These are phyloP conservation scores for Verticillium zaregamsianum DNA, from an alignment of 2,329 filamentous ascomycete genomes.

Conservation along the genomic window DNA sequence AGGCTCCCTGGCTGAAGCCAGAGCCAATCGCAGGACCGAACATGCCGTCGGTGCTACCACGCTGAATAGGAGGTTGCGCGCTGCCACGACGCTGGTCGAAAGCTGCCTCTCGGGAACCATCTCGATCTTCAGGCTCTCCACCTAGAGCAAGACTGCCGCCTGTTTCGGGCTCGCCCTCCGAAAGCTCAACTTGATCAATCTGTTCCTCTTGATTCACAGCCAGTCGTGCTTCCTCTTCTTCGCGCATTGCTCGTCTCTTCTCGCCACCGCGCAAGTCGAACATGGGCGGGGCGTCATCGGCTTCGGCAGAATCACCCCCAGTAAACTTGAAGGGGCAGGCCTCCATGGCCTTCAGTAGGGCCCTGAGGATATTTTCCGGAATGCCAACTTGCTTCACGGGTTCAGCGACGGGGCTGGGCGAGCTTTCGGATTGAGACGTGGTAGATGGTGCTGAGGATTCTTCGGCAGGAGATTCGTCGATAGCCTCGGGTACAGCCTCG, in stretches of 20 bases:
- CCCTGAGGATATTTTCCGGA: conserved; percentile 22
- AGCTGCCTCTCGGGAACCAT: conserved; percentile 44
- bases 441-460: conserved; percentile 1
- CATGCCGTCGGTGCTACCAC: conserved; percentile 47
- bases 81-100: conserved; percentile 59
- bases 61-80: conserved; percentile 74
- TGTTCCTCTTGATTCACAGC: conserved; percentile 44
- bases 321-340: conserved; percentile 29
- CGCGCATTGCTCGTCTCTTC: conserved; percentile 72
- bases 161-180: conserved; percentile 75
- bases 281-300: conserved; percentile 55
- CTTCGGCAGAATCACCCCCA: not conserved
- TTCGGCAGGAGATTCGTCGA: conserved; percentile 29
- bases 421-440: not conserved
- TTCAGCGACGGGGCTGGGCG: not conserved
- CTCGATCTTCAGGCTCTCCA: conserved; percentile 84
- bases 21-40: conserved; percentile 51
- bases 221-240: conserved; percentile 59
- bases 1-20: conserved; percentile 38
- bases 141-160: conserved; percentile 83
- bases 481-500: conserved; percentile 43
- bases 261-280: conserved; percentile 81
- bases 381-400: conserved; percentile 7
- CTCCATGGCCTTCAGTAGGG: conserved; percentile 31
- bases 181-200: conserved; percentile 38